These are phyloP conservation scores for Podospora didyma DNA, from an alignment of 495 filamentous ascomycete species.

Conservation along the genomic window DNA sequence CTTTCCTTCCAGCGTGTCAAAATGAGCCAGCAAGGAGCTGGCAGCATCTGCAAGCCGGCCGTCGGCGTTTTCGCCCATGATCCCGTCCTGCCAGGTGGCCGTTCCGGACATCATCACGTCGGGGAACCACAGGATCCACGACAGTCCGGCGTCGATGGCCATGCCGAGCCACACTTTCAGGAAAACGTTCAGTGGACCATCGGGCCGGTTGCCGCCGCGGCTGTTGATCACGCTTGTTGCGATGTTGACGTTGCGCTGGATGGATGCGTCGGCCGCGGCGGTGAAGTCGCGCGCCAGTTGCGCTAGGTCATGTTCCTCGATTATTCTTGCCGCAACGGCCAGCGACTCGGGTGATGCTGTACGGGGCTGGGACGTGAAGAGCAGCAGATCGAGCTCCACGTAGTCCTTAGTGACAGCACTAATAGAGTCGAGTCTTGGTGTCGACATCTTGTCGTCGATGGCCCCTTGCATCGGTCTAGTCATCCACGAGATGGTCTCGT, in stretches of 20 bases:
- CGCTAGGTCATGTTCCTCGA: conserved; percentile 5
- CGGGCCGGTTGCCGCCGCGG: not conserved
- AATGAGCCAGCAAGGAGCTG: conserved; percentile 4
- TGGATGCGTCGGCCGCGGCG: not conserved
- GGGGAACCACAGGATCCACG: conserved; percentile 18
- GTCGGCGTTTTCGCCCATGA: not conserved
- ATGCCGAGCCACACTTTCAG: not conserved
- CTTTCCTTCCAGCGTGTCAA: not conserved
- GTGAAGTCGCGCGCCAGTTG: not conserved
- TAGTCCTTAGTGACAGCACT: conserved; percentile 12
- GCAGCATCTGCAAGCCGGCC: conserved; percentile 1
- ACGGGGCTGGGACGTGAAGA: conserved; percentile 3
- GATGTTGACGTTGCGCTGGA: not conserved
- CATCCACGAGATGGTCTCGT: conserved; percentile 14
- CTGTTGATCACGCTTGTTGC: not conserved
- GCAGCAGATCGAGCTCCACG: conserved; percentile 19
- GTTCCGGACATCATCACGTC: not conserved
- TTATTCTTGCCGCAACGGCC: not conserved
- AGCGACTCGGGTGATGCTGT: not conserved
- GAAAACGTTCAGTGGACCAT: not conserved
- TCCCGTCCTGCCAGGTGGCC: conserved; percentile 3
- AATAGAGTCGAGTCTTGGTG: conserved; percentile 2
- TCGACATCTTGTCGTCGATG: not conserved
- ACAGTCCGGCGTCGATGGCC: conserved; percentile 19
- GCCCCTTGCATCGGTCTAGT: not conserved